These are phyloP conservation scores for Claviceps humidiphila DNA, from an alignment of 2,329 filamentous ascomycete species.

Conservation along the genomic window DNA sequence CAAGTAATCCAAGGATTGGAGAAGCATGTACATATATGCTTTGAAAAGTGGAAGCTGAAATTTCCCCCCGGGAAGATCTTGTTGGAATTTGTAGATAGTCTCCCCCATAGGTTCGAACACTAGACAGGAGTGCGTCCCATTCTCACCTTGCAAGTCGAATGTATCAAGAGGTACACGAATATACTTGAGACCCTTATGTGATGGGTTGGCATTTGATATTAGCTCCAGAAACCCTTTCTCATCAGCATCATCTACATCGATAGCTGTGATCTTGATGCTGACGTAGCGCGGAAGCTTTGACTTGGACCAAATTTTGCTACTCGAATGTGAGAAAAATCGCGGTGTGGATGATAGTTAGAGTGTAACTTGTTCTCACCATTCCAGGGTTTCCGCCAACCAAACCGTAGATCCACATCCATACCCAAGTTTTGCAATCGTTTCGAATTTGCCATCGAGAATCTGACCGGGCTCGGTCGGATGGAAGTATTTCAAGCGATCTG, in stretches of 20 bases:
- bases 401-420: no score
- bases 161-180: constrained; percentile 7
- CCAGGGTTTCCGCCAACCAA: no score
- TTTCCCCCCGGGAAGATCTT: constrained; percentile 5
- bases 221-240: constrained; percentile 6
- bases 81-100: constrained; percentile 10
- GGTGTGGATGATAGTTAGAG: no score
- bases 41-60: constrained; percentile 9
- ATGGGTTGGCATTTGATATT: constrained; percentile 8
- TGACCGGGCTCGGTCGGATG: no score
- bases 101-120: constrained; percentile 12
- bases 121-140: constrained; percentile 11
- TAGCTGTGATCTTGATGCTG: constrained; percentile 3
- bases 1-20: no score
- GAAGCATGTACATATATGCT: constrained; percentile 4
- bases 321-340: no score
- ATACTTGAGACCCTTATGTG: constrained; percentile 8
- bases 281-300: no score
- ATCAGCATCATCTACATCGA: constrained; percentile 7
- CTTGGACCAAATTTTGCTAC: no score
- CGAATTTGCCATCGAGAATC: no score
- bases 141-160: constrained; percentile 7
- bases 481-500: no score
- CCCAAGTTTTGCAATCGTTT: no score
- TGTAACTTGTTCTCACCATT: no score